Conservation (phyloP, 441 rosid genomes). For the Raphanus hybrid region DNA sequence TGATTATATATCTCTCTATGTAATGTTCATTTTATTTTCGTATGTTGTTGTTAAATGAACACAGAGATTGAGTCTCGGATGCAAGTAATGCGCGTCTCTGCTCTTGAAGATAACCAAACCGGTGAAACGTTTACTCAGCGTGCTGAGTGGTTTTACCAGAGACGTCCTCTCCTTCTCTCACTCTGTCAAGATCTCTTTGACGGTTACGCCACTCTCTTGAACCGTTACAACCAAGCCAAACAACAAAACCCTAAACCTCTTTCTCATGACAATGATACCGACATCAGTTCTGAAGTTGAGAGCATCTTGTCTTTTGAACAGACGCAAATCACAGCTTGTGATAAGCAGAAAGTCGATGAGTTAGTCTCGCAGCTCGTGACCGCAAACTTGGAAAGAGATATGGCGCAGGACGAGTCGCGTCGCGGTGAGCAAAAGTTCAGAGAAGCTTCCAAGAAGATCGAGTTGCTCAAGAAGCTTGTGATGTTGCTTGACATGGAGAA, state of each 20-base stretch:
- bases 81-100: conserved; percentile 35
- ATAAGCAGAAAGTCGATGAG: conserved; percentile 32
- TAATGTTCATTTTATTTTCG: neutral
- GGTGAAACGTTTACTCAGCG: too few species aligned
- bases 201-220: conserved; percentile 50
- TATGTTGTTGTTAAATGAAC: neutral
- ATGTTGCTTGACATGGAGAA: conserved; percentile 69
- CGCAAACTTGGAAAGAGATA: conserved; percentile 55
- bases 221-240: conserved; percentile 33
- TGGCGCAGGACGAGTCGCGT: conserved; percentile 41
- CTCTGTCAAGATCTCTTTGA: conserved; percentile 64
- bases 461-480: conserved; percentile 59
- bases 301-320: conserved; percentile 29
- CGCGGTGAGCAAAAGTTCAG: conserved; percentile 38
- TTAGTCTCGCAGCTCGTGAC: conserved; percentile 51
- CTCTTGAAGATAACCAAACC: too few species aligned
- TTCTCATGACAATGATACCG: neutral
- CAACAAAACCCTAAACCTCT: conserved; percentile 13
- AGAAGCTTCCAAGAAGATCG: conserved; percentile 56
- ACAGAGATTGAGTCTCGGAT: conserved; percentile 32
- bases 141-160: too few species aligned
- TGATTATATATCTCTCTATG: neutral
- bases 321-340: conserved; percentile 15
- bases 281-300: conserved; percentile 24
- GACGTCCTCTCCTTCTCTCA: too few species aligned